Evolutionary conservation across 2,329 filamentous ascomycete species (phyloP).

Genomic region (Ilyonectria mors-panacis): DNA sequence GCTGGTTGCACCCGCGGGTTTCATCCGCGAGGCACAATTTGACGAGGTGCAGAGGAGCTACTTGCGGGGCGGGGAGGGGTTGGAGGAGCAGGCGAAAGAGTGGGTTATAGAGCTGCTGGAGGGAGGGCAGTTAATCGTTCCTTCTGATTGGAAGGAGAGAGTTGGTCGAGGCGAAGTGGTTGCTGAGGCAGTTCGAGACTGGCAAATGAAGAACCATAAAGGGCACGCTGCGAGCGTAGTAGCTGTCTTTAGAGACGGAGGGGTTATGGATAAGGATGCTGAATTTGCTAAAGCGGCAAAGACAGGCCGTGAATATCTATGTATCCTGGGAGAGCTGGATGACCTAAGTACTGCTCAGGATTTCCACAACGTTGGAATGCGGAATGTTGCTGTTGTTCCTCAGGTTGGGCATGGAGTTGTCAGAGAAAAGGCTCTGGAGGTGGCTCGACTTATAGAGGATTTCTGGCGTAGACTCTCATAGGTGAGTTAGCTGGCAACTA

Average conservation of each 20-base stretch:
- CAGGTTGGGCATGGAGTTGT: constrained; percentile 46
- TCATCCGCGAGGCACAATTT: constrained; percentile 52
- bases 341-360: constrained; percentile 37
- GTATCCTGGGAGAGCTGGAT: constrained; percentile 47
- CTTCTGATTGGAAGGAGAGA: constrained; percentile 60
- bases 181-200: constrained; percentile 62
- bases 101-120: constrained; percentile 60
- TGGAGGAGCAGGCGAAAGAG: constrained; percentile 49
- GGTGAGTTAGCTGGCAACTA: no score
- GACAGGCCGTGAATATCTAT: constrained; percentile 29
- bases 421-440: constrained; percentile 39
- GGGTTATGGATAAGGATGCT: constrained; percentile 54
- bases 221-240: constrained; percentile 63
- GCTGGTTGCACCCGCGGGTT: constrained; percentile 64
- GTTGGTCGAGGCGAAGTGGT: constrained; percentile 60
- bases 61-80: constrained; percentile 44
- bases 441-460: constrained; percentile 24
- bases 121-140: constrained; percentile 59
- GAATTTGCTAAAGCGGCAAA: constrained; percentile 39
- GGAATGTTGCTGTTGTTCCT: constrained; percentile 41
- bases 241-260: constrained; percentile 62
- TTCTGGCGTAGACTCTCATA: constrained; percentile 38
- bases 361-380: constrained; percentile 33
- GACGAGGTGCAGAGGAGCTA: constrained; percentile 41
- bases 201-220: constrained; percentile 62